Evolutionary conservation across 345 rosid genomes (phyloP), one percentile per base, ranked within the genome.

Genomic region (Salix brachista): DNA sequence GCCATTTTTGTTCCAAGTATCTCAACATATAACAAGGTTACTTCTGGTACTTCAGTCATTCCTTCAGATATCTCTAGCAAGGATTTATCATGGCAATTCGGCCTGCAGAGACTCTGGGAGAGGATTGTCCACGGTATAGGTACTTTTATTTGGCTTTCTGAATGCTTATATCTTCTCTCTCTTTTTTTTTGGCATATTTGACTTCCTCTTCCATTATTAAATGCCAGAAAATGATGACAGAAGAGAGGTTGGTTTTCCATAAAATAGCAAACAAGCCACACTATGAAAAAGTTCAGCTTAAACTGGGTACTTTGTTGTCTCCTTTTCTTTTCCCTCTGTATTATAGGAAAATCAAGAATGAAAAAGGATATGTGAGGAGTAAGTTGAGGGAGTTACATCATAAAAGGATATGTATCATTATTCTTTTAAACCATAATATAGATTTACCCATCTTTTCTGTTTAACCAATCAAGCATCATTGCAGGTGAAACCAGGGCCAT

Each of bases 1-100:
- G 96, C 92, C 19, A 85, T 94, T 75, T 94, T 94, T 41, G 93
- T 89, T 69, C 98, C 97, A 32, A 90, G 86, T 82, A 83, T 94
- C 84, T 94, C 98, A 61, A 84, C 81, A 6, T 90, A 92, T 83
- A 89, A 81, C 86, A 94, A 89, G 86, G 97, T 94, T 58, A 89
- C 89, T 37, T 91, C 97, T 36, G 88, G 83, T 14, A 64, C 86
- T 70, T 80, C 94, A 3, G 50, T 77, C 7, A 82, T 89, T 75
- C 88, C 90, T 71, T 79, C 80, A 64, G 84, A 84, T 79, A 60
- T 82, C 67, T 68, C 79, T 71, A 77, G 77, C 74, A 85, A 70
- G 78, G 92, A 89, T 78, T 83, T 94, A 77, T 84, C 91, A 62
- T 94, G 97, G 98, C 98, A 94, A 81, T 86, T 84, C 72, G 83